phyloP scores from a whole-genome alignment of 345 rosid genomes.

The Melaleuca alternifolia region DNA sequence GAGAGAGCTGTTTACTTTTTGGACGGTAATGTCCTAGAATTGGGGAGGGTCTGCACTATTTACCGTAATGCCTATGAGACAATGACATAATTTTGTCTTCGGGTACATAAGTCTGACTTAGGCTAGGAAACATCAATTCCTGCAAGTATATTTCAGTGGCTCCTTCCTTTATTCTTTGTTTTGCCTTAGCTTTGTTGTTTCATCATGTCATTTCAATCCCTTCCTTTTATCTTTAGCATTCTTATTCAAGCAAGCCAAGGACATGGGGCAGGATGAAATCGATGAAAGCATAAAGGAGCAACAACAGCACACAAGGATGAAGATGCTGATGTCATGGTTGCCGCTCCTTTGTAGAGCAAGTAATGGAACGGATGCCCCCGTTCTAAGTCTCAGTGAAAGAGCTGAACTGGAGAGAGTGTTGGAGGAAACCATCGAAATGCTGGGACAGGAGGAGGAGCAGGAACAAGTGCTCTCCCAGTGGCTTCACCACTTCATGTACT shows the following conservation, averaged over 20 bases:
- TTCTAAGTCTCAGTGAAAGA: slow-evolving; percentile 37
- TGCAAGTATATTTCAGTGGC: background rate
- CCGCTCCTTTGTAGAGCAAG: slow-evolving; percentile 70
- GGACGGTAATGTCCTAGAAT: background rate
- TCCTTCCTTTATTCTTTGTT: background rate
- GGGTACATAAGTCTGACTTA: background rate
- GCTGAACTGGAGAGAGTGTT: slow-evolving; percentile 44
- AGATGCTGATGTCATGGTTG: slow-evolving; percentile 63
- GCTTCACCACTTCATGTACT: slow-evolving; percentile 71
- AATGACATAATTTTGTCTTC: background rate
- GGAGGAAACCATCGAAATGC: slow-evolving; percentile 46
- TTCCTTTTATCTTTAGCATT: slow-evolving; percentile 35
- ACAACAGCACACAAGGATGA: slow-evolving; percentile 34
- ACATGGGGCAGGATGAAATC: slow-evolving; percentile 17
- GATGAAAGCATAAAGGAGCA: slow-evolving; percentile 27
- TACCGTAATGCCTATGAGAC: background rate
- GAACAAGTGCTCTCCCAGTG: slow-evolving; percentile 71
- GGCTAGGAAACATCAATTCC: background rate
- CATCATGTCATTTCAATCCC: background rate
- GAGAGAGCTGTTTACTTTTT: background rate
- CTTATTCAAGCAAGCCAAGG: slow-evolving; percentile 58
- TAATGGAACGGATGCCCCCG: slow-evolving; percentile 60
- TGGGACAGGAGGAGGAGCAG: slow-evolving; percentile 46
- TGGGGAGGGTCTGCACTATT: background rate
- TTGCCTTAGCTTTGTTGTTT: background rate